A percentile compares a stretch with the other conserved stretches of the same genome.
phyloP scores from a whole-genome alignment of 805 yeast species.

The Saccharomycopsis fodiens region DNA sequence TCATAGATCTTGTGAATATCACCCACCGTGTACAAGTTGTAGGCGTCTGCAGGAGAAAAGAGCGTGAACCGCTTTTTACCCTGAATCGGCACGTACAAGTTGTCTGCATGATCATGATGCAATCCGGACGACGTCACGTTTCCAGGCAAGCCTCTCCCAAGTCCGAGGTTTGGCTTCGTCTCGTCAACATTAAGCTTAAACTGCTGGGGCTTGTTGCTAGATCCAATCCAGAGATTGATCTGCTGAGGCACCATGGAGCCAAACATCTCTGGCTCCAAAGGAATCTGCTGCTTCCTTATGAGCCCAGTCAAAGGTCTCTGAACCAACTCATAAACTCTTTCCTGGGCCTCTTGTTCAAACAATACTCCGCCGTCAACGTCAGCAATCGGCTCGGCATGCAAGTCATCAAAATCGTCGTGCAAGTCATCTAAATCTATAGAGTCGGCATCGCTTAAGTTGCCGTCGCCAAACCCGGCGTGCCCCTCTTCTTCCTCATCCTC shows the following conservation, averaged over 20 bases:
- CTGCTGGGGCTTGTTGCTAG: slow-evolving; percentile 22
- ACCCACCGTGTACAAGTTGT: slow-evolving; percentile 57
- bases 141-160: slow-evolving; percentile 52
- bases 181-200: slow-evolving; percentile 4
- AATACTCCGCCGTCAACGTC: slow-evolving; percentile 25
- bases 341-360: slow-evolving; percentile 29
- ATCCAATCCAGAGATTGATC: slow-evolving; percentile 69
- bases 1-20: slow-evolving; percentile 40
- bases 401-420: slow-evolving; percentile 44
- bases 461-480: slow-evolving; percentile 21
- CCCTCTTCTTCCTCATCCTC: slow-evolving; percentile 23
- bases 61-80: slow-evolving; percentile 64
- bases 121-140: slow-evolving; percentile 62
- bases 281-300: slow-evolving; percentile 26
- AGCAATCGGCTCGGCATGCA: slow-evolving; percentile 24
- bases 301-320: slow-evolving; percentile 57
- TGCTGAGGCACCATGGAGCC: slow-evolving; percentile 52
- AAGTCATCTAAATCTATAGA: slow-evolving; percentile 38
- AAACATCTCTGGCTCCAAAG: slow-evolving; percentile 37
- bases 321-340: slow-evolving; percentile 41
- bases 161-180: slow-evolving; percentile 28
- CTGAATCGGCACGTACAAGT: slow-evolving; percentile 51
- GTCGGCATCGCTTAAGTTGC: slow-evolving; percentile 22
- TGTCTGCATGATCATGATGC: slow-evolving; percentile 79
- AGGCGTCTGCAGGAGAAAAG: slow-evolving; percentile 56